These are phyloP conservation scores for Candida odintsovae DNA, from an alignment of 805 yeast genomes.

Conservation along the genomic window DNA sequence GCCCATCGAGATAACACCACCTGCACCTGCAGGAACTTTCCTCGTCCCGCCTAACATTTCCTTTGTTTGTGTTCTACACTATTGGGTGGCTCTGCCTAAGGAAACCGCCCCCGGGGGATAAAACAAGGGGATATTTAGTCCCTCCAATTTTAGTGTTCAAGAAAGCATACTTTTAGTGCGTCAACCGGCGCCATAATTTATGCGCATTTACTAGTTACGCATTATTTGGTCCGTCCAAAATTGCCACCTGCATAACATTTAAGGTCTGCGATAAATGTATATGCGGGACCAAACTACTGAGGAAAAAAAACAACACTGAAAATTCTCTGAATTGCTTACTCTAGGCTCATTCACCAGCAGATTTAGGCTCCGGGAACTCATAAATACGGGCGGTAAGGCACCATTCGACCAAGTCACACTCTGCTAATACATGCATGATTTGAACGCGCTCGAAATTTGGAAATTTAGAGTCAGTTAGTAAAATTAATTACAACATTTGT, in stretches of 20 bases:
- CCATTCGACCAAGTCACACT: neutral
- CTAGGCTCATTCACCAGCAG: neutral
- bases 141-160: neutral
- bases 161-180: neutral
- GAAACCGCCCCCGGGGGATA: no score
- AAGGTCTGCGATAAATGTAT: neutral
- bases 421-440: neutral
- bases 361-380: neutral
- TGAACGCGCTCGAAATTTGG: neutral
- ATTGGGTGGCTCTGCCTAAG: no score
- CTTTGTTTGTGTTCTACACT: no score
- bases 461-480: neutral
- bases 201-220: neutral
- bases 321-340: neutral
- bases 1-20: no score
- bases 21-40: no score
- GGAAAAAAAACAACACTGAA: no score
- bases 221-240: neutral
- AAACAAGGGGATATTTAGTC: no score
- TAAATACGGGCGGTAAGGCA: neutral
- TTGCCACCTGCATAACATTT: neutral
- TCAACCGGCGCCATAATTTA: neutral
- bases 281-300: neutral
- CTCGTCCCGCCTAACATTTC: no score
- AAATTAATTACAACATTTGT: neutral